These are phyloP conservation scores for Suillus brevipes DNA, from an alignment of 768 basidiomycete species.

Conservation along the genomic window DNA sequence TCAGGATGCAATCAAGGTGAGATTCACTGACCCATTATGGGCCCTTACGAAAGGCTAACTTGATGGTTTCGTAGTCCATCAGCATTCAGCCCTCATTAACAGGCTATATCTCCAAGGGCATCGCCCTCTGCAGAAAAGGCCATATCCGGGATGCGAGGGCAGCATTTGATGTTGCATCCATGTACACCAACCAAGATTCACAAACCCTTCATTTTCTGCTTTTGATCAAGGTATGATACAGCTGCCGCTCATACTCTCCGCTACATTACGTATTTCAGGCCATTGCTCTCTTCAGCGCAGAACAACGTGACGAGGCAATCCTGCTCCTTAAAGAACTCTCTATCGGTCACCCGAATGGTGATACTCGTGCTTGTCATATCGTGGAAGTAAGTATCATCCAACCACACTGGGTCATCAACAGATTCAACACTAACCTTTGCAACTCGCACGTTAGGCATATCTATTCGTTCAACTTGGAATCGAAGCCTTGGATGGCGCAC, in stretches of 20 bases:
- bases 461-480: neutral
- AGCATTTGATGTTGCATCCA: neutral
- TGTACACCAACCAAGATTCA: neutral
- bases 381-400: neutral
- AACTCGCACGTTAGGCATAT: neutral
- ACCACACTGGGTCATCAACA: neutral
- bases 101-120: neutral
- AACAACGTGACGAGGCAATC: neutral
- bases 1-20: neutral
- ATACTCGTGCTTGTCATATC: neutral
- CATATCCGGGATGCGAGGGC: neutral
- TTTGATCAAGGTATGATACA: neutral
- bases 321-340: neutral
- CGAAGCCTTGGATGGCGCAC: neutral
- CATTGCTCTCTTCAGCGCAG: neutral
- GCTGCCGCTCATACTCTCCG: neutral
- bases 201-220: neutral
- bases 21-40: rapidly evolving
- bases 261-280: neutral
- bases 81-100: neutral
- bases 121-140: neutral
- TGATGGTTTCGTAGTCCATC: neutral
- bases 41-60: neutral
- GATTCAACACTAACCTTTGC: neutral
- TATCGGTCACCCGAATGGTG: neutral